These are phyloP conservation scores for Fistulinella cinereoalba DNA, from an alignment of 1,284 basidiomycete species.

Conservation along the genomic window DNA sequence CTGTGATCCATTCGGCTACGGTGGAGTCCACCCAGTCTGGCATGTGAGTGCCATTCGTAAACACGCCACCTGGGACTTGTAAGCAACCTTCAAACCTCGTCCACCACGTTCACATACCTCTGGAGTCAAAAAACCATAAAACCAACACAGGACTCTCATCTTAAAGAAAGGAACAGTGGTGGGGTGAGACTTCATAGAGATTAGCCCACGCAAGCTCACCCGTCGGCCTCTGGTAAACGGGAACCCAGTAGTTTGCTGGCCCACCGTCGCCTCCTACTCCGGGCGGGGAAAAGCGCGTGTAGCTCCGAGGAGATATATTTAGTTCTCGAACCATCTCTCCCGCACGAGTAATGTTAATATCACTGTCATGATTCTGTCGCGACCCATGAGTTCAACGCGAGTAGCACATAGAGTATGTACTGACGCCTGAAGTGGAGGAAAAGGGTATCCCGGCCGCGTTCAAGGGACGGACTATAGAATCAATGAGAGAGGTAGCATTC, in stretches of 20 bases:
- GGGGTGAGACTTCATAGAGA: not conserved
- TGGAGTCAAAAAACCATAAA: constrained; percentile 71
- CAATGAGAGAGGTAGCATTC: constrained; percentile 50
- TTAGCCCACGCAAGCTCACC: constrained; percentile 21
- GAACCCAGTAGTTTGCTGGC: constrained; percentile 69
- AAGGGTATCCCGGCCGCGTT: constrained; percentile 49
- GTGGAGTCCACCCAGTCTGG: constrained; percentile 65
- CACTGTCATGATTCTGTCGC: constrained; percentile 66
- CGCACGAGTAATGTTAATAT: constrained; percentile 61
- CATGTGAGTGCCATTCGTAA: constrained; percentile 43
- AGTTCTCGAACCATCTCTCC: constrained; percentile 59
- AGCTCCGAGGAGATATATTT: constrained; percentile 55
- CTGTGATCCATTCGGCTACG: constrained; percentile 58
- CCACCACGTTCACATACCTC: constrained; percentile 39
- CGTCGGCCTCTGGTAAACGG: constrained; percentile 39
- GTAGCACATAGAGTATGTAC: constrained; percentile 13
- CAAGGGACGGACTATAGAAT: constrained; percentile 49
- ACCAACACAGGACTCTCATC: constrained; percentile 51
- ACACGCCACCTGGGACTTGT: constrained; percentile 45
- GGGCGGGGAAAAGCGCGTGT: constrained; percentile 55
- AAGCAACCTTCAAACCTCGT: not conserved
- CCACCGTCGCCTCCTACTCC: constrained; percentile 61
- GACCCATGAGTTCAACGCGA: not conserved
- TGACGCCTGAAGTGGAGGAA: constrained; percentile 56
- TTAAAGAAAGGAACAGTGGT: constrained; percentile 14